Percentiles rank a stretch among this genome's conserved stretches.
These are phyloP conservation scores for Turnera subulata DNA, from an alignment of 345 rosid genomes.

Conservation along the genomic window DNA sequence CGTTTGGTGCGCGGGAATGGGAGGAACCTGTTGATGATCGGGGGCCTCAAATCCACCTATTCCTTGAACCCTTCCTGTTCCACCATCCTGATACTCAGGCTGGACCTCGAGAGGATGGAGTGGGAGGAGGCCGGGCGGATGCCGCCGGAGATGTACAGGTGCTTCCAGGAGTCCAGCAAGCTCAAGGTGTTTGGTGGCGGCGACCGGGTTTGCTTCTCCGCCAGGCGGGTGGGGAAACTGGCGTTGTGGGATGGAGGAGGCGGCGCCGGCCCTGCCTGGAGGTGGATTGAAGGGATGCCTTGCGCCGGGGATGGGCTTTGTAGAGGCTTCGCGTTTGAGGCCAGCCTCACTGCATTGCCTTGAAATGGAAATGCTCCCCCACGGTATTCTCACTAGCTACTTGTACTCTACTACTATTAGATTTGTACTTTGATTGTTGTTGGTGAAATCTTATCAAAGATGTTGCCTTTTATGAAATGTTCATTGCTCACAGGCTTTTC, in stretches of 20 bases:
- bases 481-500: too few species aligned
- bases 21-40: constrained; percentile 67
- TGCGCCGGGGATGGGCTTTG: constrained; percentile 63
- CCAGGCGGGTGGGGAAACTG: constrained; percentile 62
- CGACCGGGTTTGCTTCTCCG: constrained; percentile 72
- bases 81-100: constrained; percentile 66
- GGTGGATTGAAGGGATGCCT: constrained; percentile 78
- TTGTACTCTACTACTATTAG: too few species aligned
- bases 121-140: constrained; percentile 92
- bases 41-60: constrained; percentile 68
- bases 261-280: constrained; percentile 45
- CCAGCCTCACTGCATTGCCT: constrained; percentile 47
- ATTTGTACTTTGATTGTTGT: too few species aligned
- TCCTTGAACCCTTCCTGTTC: constrained; percentile 72
- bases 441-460: too few species aligned
- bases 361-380: constrained; percentile 24
- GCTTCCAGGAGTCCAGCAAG: constrained; percentile 69
- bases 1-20: constrained; percentile 60
- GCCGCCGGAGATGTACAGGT: constrained; percentile 73
- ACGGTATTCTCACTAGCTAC: too few species aligned
- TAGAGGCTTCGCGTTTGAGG: constrained; percentile 75
- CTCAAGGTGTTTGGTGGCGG: constrained; percentile 92
- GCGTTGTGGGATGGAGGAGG: constrained; percentile 86
- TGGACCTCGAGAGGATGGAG: constrained; percentile 72
- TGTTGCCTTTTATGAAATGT: too few species aligned